Conservation (phyloP, 345 rosid species). For the Raphanus sativus region DNA sequence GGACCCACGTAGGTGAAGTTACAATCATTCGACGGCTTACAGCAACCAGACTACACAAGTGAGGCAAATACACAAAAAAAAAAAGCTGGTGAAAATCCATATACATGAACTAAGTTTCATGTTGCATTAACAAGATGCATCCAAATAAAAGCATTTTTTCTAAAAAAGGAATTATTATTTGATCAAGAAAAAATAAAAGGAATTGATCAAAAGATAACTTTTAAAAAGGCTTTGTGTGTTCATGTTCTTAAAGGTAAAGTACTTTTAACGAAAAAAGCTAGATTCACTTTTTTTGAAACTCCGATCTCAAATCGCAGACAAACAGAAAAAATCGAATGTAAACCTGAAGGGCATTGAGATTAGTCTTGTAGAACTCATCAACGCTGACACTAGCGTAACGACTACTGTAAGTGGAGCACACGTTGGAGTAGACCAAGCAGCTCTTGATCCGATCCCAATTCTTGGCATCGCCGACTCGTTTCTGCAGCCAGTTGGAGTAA, state of each 20-base stretch:
- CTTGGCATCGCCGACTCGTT: conserved; percentile 53
- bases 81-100: background rate
- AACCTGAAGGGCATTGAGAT: conserved; percentile 75
- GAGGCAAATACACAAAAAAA: background rate
- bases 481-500: conserved; percentile 76
- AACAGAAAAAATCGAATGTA: background rate
- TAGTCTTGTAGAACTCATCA: conserved; percentile 36
- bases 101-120: background rate
- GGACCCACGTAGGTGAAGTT: conserved; percentile 60
- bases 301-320: background rate
- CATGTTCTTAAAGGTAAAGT: conserved; percentile 9
- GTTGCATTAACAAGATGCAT: conserved; percentile 5
- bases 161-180: too few species aligned
- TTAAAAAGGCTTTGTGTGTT: conserved; percentile 8
- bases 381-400: conserved; percentile 34
- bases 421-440: conserved; percentile 61
- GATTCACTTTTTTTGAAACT: conserved; percentile 12
- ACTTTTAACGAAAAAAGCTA: background rate
- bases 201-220: background rate
- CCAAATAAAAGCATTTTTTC: too few species aligned
- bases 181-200: background rate
- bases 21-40: conserved; percentile 87
- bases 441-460: conserved; percentile 82
- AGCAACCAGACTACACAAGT: conserved; percentile 89
- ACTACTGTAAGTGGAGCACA: conserved; percentile 45